Base-by-base conservation (phyloP, 805 yeast species). In the Brettanomyces naardenensis region DNA sequence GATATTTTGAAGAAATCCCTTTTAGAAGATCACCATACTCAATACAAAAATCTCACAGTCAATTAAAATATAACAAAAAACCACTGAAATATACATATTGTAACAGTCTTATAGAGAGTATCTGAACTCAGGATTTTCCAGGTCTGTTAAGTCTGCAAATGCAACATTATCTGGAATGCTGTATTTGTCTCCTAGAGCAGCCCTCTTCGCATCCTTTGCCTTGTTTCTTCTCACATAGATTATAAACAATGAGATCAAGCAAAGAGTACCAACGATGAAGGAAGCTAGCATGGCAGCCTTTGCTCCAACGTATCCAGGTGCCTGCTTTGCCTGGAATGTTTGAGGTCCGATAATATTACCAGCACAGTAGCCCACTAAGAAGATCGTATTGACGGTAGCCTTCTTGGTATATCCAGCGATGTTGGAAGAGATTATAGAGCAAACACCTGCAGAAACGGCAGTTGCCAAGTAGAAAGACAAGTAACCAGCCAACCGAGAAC, bases 281-380 rank as follows among this genome's bases (percentile, higher is more conserved):
- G 43, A 40, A 14, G 39, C 48, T 18, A 46, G 20, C 44, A 45
- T 43, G 14, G 47, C 45, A 1, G 39, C 37, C 28, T 46, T 46
- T 13, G 50, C 35, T 25, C 33, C 22, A n/a, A 15, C 6, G 31
- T 43, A 43, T 14, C 38, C 34, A 18, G 76, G 75, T 3, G 73
- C 71, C 46, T 73, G 69, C 3, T 36, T 40, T 0, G 55, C 53
- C 31, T 56, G 52, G 47, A 72, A 73, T 4, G 74, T 61, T 43
- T 71, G 77, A 1, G 80, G 78, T 3, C 81, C 81, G 35, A 65
- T 56, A 34, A 72, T 56, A 48, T 74, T 76, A 18, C 81, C 81
- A 6, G 62, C 69, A 51, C 76, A 69, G 54, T 66, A 73, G 4
- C 69, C 71, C 35, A 75, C 49, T 29, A 75, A 60, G 40, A 60